Conservation (phyloP, 1,284 basidiomycete genomes). For the Thecaphora thlaspeos region DNA sequence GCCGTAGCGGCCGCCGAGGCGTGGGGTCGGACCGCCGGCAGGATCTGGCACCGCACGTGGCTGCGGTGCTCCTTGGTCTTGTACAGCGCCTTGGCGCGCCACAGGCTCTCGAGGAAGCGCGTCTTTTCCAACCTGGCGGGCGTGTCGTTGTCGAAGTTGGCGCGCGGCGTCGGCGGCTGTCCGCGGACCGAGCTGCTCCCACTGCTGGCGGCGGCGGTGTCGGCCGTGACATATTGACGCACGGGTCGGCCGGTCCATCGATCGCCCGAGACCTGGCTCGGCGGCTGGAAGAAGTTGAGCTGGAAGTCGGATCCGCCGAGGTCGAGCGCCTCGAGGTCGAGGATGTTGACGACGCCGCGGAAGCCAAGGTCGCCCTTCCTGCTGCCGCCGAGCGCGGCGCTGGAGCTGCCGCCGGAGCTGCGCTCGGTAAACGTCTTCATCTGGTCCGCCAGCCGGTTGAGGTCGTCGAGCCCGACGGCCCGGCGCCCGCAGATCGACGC, state of each 20-base stretch:
- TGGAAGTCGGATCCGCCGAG: conserved; percentile 69
- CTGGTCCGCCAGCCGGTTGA: conserved; percentile 67
- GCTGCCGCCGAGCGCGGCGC: conserved; percentile 34
- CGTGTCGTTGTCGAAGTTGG: conserved; percentile 22
- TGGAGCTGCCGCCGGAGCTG: conserved; percentile 54
- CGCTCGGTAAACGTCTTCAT: conserved; percentile 55
- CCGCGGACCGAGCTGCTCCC: conserved; percentile 8
- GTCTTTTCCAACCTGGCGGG: conserved; percentile 45
- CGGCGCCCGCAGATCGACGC: conserved; percentile 70
- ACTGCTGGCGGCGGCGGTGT: conserved; percentile 10
- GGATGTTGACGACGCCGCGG: conserved; percentile 80
- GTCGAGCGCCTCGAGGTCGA: conserved; percentile 70
- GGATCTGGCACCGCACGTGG: conserved; percentile 33
- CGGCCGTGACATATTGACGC: conserved; percentile 41
- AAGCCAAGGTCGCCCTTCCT: conserved; percentile 79
- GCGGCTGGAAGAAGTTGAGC: conserved; percentile 60
- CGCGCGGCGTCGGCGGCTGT: conserved; percentile 1
- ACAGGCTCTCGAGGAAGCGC: conserved; percentile 54
- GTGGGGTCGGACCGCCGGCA: conserved; percentile 17
- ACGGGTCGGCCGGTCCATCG: conserved; percentile 38
- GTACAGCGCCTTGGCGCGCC: conserved; percentile 51
- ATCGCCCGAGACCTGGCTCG: conserved; percentile 36
- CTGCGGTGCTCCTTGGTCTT: conserved; percentile 35
- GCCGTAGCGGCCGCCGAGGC: too few relatives aligned
- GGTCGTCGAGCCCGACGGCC: conserved; percentile 80